Conservation (phyloP, 305 asterid species). For the Fraxinus angustifolia region DNA sequence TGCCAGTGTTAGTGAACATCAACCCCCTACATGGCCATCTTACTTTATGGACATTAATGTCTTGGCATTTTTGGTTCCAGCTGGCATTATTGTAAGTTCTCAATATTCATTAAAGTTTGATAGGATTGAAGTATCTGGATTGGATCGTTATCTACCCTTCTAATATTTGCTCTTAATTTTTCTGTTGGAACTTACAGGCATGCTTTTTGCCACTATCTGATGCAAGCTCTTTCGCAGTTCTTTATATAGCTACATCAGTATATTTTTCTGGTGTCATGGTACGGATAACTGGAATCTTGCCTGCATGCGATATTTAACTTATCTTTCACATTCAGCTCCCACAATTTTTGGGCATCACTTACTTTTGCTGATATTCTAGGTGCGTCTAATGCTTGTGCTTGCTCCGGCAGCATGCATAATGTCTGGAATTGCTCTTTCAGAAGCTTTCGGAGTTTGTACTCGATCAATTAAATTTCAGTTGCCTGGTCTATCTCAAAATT, state of each 20-base stretch:
- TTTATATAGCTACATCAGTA: constrained; percentile 91
- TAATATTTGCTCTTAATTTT: constrained; percentile 12
- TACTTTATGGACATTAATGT: constrained; percentile 97
- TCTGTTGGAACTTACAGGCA: constrained; percentile 55
- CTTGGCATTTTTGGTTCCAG: constrained; percentile 95
- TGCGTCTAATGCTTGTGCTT: constrained; percentile 95
- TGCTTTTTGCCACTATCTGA: constrained; percentile 93
- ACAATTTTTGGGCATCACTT: constrained; percentile 8
- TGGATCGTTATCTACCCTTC: constrained; percentile 11
- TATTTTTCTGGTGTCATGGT: constrained; percentile 99
- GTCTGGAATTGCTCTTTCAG: constrained; percentile 99
- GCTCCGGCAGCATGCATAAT: constrained; percentile 99
- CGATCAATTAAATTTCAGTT: constrained; percentile 74
- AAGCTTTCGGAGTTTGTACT: constrained; percentile 83
- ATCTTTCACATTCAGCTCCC: constrained; percentile 1
- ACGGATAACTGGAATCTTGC: constrained; percentile 19
- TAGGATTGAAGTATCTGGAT: not conserved
- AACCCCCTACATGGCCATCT: constrained; percentile 99
- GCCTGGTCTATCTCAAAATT: constrained; percentile 30
- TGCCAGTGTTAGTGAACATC: constrained; percentile 98
- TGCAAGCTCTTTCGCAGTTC: constrained; percentile 94
- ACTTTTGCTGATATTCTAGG: constrained; percentile 49
- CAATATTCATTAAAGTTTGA: constrained; percentile 11
- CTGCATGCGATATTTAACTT: not conserved
- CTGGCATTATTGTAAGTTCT: constrained; percentile 89